Conservation (phyloP, 2,329 filamentous ascomycete species). For the Colletotrichum shisoi region DNA sequence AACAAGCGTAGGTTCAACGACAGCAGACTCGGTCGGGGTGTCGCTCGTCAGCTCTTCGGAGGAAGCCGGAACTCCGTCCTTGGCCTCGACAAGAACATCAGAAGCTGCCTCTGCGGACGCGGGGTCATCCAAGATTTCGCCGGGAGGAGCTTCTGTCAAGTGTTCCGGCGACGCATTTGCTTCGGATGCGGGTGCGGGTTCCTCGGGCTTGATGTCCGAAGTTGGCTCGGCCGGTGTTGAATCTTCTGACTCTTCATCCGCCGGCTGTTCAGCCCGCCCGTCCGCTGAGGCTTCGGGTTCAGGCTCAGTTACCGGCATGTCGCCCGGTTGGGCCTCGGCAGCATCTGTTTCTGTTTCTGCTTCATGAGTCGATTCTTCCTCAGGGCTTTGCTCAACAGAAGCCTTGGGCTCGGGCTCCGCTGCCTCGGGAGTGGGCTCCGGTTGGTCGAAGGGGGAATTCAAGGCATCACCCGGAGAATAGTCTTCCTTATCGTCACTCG, state of each 20-base stretch:
- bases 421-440: not conserved
- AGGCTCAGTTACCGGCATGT: not conserved
- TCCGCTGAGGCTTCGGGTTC: not conserved
- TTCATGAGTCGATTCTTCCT: not conserved
- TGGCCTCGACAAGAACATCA: not conserved
- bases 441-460: not conserved
- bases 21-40: slow-evolving; percentile 14
- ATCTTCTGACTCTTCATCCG: not conserved
- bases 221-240: not conserved
- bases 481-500: not conserved
- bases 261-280: not conserved
- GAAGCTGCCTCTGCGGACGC: not conserved
- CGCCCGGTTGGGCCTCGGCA: not conserved
- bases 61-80: not conserved
- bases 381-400: not conserved
- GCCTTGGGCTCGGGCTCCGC: not conserved
- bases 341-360: not conserved
- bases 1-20: slow-evolving; percentile 29
- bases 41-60: slow-evolving; percentile 17
- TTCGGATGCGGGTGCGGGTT: not conserved
- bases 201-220: not conserved
- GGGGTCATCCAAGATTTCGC: not conserved
- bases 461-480: not conserved
- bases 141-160: not conserved
- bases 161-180: not conserved